A percentile compares a stretch with the other conserved stretches of the same genome.
Conservation (phyloP, 2,329 filamentous ascomycete species). For the Alternaria sp. region DNA sequence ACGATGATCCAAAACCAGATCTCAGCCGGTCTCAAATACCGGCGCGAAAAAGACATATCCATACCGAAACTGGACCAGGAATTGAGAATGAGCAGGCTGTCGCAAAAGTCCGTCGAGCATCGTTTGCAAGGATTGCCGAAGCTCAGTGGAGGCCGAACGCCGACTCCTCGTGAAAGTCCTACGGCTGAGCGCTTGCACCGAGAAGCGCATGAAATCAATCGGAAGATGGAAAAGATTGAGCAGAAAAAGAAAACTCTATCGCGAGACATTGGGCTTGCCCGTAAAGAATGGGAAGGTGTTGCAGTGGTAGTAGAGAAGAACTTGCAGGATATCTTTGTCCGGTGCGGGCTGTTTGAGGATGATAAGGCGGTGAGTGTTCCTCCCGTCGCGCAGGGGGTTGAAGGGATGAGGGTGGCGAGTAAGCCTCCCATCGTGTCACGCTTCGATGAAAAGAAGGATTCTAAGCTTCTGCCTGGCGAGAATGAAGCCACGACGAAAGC, state of each 20-base stretch:
- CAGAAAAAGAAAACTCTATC: neutral
- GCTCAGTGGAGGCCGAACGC: neutral
- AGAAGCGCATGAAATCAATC: neutral
- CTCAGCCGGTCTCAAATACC: neutral
- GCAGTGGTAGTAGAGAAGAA: neutral
- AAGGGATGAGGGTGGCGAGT: neutral
- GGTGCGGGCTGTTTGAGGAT: neutral
- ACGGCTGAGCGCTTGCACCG: neutral
- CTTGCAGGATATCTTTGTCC: neutral
- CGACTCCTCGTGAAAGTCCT: neutral
- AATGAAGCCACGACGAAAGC: neutral
- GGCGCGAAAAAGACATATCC: neutral
- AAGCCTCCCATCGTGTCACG: neutral
- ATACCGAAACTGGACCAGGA: neutral
- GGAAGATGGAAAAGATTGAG: neutral
- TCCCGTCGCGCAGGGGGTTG: neutral
- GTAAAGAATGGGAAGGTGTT: neutral
- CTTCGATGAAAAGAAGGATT: neutral
- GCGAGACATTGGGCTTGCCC: neutral
- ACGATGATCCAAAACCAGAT: neutral
- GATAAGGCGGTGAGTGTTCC: neutral
- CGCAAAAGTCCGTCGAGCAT: neutral
- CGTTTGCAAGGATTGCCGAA: neutral
- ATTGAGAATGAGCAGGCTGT: neutral
- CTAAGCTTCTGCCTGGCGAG: neutral